These are phyloP conservation scores for Globisporangium barbulae DNA, from an alignment of 352 stramenopile species.

Conservation along the genomic window DNA sequence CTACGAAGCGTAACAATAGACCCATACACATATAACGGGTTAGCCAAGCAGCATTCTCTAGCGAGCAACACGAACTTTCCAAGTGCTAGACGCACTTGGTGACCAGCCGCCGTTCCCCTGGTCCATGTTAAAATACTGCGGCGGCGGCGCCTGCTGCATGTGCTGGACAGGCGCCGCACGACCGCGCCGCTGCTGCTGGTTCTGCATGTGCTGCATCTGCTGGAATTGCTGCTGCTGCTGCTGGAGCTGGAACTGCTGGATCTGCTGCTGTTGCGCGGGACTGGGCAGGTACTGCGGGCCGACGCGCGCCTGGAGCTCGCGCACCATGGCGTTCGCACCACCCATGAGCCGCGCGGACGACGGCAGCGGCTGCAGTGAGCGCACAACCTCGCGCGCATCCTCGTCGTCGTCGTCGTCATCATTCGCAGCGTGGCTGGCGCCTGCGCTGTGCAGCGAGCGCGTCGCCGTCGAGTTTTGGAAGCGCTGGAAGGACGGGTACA, in stretches of 20 bases:
- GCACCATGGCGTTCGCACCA: neutral
- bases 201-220: constrained; percentile 6
- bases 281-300: constrained; percentile 17
- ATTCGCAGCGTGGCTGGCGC: neutral
- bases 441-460: neutral
- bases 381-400: constrained; percentile 15
- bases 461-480: constrained; percentile 7
- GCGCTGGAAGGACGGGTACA: constrained; percentile 17
- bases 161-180: neutral
- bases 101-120: neutral
- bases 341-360: constrained; percentile 4
- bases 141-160: constrained; percentile 8
- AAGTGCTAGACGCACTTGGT: neutral
- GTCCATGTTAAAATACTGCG: constrained; percentile 3
- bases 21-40: neutral
- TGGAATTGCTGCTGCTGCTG: constrained; percentile 4
- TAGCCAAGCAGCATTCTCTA: neutral
- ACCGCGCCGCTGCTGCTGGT: constrained; percentile 8
- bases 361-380: constrained; percentile 14
- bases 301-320: constrained; percentile 13
- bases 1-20: neutral
- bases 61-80: neutral
- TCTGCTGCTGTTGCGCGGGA: constrained; percentile 16
- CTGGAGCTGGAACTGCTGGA: constrained; percentile 13
- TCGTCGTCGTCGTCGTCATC: neutral